Conservation (phyloP, 2,329 filamentous ascomycete genomes). For the Emergomyces orientalis region DNA sequence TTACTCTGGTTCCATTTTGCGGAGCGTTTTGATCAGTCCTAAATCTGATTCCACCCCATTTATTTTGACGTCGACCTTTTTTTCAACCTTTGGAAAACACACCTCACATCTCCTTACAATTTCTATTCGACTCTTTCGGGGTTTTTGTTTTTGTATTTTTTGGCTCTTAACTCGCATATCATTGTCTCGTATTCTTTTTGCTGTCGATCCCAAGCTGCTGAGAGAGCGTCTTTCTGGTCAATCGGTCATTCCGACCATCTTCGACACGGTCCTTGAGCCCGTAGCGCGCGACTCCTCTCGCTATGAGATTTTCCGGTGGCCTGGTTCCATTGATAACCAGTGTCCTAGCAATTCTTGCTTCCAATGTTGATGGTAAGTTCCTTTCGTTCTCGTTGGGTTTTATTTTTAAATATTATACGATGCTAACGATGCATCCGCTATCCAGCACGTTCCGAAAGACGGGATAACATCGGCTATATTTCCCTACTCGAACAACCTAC, state of each 20-base stretch:
- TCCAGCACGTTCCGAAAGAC: conserved; percentile 59
- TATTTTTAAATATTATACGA: not conserved
- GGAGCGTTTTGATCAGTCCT: not conserved
- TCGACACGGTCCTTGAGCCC: conserved; percentile 6
- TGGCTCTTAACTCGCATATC: not conserved
- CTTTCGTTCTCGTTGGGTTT: not conserved
- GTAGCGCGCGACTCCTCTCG: conserved; percentile 11
- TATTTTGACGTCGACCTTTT: not conserved
- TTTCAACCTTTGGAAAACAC: not conserved
- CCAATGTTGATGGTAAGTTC: conserved; percentile 17
- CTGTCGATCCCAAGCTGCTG: not conserved
- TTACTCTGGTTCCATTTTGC: not conserved
- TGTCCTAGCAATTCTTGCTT: conserved; percentile 20
- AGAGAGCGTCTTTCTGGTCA: not conserved
- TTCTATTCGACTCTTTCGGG: not conserved
- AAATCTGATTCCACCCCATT: no score
- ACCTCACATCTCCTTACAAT: not conserved
- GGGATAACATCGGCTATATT: conserved; percentile 68
- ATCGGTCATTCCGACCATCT: conserved; percentile 2
- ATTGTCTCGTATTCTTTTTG: not conserved
- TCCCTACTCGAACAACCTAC: conserved; percentile 63
- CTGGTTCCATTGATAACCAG: conserved; percentile 22
- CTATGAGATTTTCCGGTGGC: conserved; percentile 22
- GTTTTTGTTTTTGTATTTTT: not conserved
- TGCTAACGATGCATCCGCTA: conserved; percentile 6